Evolutionary conservation across 2,329 filamentous ascomycete genomes (phyloP), one percentile per base, ranked within the genome.

Genomic region (Aureobasidium zeae): DNA sequence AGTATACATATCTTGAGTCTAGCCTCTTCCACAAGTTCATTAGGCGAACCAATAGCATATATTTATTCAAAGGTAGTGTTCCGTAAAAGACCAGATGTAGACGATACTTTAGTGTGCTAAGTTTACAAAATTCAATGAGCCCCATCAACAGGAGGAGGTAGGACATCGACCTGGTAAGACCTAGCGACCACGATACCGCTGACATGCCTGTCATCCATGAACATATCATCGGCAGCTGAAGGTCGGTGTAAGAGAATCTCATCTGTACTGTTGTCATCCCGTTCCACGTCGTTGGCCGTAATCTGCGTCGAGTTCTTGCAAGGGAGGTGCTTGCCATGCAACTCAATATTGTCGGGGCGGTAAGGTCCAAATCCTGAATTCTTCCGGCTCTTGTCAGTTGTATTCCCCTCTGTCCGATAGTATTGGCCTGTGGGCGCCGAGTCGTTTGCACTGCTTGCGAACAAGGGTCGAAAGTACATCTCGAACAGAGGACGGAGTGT

Each of bases 261-360:
- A 17, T 38, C 33, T 12, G 33, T 38, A 15, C 43, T 45, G 9
- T 45, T 33, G 11, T 24, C 26, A 19, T 45, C 43, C 5, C 33
- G 38, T 17, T 45, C 43, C 13, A 38, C 33, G n/a, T 38, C 21
- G 19, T 44, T 38, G 19, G 34, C 43, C 12, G 33, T 45, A 5
- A 45, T 15, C 13, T 37, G 43, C 11, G 43, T 33, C 33, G 16
- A 11, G 15, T 38, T 37, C 26, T 45, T 45, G n/a, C n/a, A n/a
- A n/a, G n/a, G n/a, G n/a, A n/a, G n/a, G 12, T 32, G 30, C 20
- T 20, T 32, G 21, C 22, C 12, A n/a, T n/a, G n/a, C 12, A 44
- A 1, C 10, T 44, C 39, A 17, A 44, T 25, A n/a, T n/a, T n/a
- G n/a, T 43, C 30, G 5, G n/a, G 12, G n/a, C 22, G 20, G 5